phyloP scores from a whole-genome alignment of 2,329 filamentous ascomycete species.

The Fonsecaea monophora region DNA sequence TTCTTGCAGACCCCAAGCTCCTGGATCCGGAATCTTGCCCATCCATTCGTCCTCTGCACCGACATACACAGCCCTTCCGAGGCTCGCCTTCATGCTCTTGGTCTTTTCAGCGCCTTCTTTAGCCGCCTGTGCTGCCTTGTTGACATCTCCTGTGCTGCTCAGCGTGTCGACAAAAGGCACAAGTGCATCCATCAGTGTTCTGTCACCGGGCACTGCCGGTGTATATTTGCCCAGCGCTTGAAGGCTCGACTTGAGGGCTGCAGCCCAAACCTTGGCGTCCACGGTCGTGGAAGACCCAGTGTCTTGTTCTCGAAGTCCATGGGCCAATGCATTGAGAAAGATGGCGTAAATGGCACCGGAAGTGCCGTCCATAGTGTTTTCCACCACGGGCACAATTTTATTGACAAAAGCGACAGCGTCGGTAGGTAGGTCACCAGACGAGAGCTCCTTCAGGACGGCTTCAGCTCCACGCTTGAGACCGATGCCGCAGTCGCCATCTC shows the following conservation, averaged over 20 bases:
- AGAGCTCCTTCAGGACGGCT: constrained; percentile 56
- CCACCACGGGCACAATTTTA: constrained; percentile 68
- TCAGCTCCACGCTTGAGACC: constrained; percentile 87
- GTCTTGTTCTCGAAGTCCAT: constrained; percentile 66
- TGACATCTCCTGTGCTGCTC: constrained; percentile 67
- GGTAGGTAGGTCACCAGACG: constrained; percentile 53
- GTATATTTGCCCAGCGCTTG: constrained; percentile 81
- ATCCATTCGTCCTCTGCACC: constrained; percentile 70
- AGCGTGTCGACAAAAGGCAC: constrained; percentile 83
- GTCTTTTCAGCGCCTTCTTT: constrained; percentile 79
- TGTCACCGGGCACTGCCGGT: constrained; percentile 84
- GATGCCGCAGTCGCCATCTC: constrained; percentile 88
- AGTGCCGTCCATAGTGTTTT: constrained; percentile 75
- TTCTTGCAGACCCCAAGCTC: constrained; percentile 78
- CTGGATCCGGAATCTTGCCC: constrained; percentile 76
- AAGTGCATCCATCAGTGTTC: constrained; percentile 88
- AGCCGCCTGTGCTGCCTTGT: constrained; percentile 76
- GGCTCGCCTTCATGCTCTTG: constrained; percentile 87
- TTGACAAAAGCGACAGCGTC: constrained; percentile 67
- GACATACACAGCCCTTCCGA: constrained; percentile 84
- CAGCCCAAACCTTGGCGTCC: constrained; percentile 63
- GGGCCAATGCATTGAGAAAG: constrained; percentile 84
- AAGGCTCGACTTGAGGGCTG: constrained; percentile 74
- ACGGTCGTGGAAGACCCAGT: constrained; percentile 53
- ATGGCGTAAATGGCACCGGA: constrained; percentile 83